Evolutionary conservation across 306 rosid species (phyloP), one percentile per base, ranked within the genome.

Genomic region (Fragaria vesca): DNA sequence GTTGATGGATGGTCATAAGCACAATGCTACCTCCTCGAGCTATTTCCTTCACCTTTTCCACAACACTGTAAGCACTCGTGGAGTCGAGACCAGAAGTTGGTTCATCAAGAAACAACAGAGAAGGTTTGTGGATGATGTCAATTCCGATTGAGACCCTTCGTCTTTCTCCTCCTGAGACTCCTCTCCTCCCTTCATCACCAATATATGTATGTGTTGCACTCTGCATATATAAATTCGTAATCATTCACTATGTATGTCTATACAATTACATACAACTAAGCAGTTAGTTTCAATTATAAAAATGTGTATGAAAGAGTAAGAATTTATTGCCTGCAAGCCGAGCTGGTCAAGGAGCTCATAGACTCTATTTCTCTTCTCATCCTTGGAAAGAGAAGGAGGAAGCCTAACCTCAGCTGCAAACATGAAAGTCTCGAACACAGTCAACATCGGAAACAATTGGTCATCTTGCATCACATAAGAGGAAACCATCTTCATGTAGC

Each of bases 11-110:
- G 79, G 98, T 94, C 94, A 94, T 86, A 62, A 94, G 87, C 69
- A 94, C 96, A 16, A 86, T 89, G 85, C 97, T 90, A n/a, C 97
- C 97, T 26, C 85, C 88, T 72, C 79, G 88, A 81, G 98, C 98
- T 24, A 94, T 94, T 80, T 89, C 94, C 79, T 94, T 91, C 55
- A 94, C 91, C 79, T 94, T 94, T 67, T 94, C 98, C 52, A 92
- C 97, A 0, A 91, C 97, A 76, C 91, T 92, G 72, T 83, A 85
- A 71, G 98, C 98, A 66, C 96, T 94, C 0, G 94, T 92, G 6
- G 98, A 94, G 83, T 94, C 98, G 4, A 94, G 90, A 42, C 98
- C 98, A 13, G 97, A 89, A 84, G 98, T 94, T 43, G 98, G 97
- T 76, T 94, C 98, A 15, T 94, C 98, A 4, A 91, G 89, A 82